Evolutionary conservation across 768 basidiomycete genomes (phyloP), one percentile per base, ranked within the genome.

Genomic region (Boletus huronensis): DNA sequence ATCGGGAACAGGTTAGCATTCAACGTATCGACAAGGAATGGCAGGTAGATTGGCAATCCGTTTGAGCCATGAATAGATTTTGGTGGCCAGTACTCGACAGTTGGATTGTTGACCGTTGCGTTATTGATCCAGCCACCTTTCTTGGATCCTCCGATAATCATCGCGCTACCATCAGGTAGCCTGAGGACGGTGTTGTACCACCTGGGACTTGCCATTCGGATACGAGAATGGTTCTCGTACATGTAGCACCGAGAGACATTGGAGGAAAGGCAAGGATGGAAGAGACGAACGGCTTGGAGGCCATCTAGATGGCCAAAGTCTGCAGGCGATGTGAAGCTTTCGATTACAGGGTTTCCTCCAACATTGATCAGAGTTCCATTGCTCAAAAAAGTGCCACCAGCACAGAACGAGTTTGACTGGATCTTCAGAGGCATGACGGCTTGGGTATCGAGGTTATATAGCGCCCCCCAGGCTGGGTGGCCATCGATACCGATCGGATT

Each of bases 101-200:
- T 90, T 3, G 90, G 89, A 64, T 91, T 91, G 73, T 90, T 88
- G 54, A 82, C 80, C 3, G 88, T 88, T 25, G 75, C 79, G 52
- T 91, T 92, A 66, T 91, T 91, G 58, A 90, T 90, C 88, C 89
- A 92, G 10, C 89, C 90, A 8, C 90, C 90, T 66, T 83, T 87
- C 60, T 78, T 83, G 8, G 89, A 87, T 16, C 90, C 90, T 1
- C 90, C 90, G 40, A 93, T 78, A 42, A 93, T 87, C 81, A 90
- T 87, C 0, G 81, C 86, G 60, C 88, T 88, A n/a, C 90, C 90
- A 57, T 90, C 90, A 6, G 74, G 69, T 54, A 91, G 76, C 41
- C 88, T 79, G 43, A 89, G 55, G 3, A 81, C 83, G 1, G 89
- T 88, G 54, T 80, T 83, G 70, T 93, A 93, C 90, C 90, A 93